Evolutionary conservation across 495 filamentous ascomycete species (phyloP), one percentile per base, ranked within the genome.

Genomic region (Lasiosphaeria ovina): DNA sequence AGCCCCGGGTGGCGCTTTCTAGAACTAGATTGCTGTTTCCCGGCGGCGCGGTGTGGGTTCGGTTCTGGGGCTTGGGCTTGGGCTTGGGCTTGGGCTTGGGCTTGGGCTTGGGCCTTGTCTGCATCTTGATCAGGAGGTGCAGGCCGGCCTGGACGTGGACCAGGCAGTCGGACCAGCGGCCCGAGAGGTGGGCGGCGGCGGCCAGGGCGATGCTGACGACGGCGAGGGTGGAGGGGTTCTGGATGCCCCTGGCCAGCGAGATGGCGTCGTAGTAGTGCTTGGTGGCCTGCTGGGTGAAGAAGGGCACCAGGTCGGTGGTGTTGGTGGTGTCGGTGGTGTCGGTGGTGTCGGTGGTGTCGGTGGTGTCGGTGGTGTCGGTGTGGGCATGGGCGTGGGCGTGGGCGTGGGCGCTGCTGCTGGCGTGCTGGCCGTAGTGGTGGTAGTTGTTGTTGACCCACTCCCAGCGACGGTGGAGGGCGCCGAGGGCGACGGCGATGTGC

Each of bases 401-500:
- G 24, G 24, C 14, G n/a, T 24, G 24, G 24, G 24, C 24, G 24
- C 24, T 24, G 24, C 24, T 24, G 24, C 24, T 24, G 24, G 24
- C 24, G 24, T 24, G 24, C 24, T 2, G 24, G 24, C 24, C 24
- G 24, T 2, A 24, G 24, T 24, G 24, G 24, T 24, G 24, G 24
- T 24, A 24, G 24, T 24, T 24, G 2, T 31, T 42, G 6, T 32
- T 17, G 35, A 5, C 32, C 35, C 40, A n/a, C 55, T 69, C 67
- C 64, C 61, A 71, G 35, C 65, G 62, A 11, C 72, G 66, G 35
- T 74, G 73, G 51, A 76, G 59, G 6, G 69, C 72, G 50, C 73
- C 70, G 34, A 60, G 76, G 51, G 71, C 82, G 65, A 62, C 80
- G 59, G 83, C 79, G 4, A 79, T 81, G 63, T 81, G 78, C 74